phyloP scores from a whole-genome alignment of 108 stramenopile species.

The Chaetoceros muelleri region DNA sequence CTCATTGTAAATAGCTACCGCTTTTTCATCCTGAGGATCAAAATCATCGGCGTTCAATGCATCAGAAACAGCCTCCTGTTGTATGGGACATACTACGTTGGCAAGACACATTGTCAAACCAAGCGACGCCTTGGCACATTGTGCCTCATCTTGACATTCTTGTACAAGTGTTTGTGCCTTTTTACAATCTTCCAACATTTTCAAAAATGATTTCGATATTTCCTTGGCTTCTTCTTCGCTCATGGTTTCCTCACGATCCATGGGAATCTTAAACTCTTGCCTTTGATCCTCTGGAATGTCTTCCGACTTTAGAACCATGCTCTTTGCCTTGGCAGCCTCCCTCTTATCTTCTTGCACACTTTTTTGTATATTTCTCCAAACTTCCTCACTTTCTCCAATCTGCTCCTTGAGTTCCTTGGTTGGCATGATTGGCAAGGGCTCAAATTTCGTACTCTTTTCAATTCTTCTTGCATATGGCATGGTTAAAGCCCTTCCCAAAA shows the following conservation, averaged over 20 bases:
- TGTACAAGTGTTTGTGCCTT: slow-evolving; percentile 29
- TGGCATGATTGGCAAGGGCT: slow-evolving; percentile 49
- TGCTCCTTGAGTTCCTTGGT: slow-evolving; percentile 48
- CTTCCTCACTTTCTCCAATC: slow-evolving; percentile 51
- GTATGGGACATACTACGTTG: slow-evolving; percentile 69
- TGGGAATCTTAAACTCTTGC: background rate
- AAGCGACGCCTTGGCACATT: slow-evolving; percentile 61
- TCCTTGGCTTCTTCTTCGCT: slow-evolving; percentile 33
- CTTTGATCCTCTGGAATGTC: slow-evolving; percentile 6
- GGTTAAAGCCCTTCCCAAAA: slow-evolving; percentile 51
- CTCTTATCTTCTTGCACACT: slow-evolving; percentile 22
- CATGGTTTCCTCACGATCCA: slow-evolving; percentile 12
- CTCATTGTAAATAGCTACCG: slow-evolving; percentile 22
- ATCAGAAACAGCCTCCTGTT: slow-evolving; percentile 43
- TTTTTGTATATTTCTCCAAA: slow-evolving; percentile 73
- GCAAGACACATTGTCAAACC: slow-evolving; percentile 84
- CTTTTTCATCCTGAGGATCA: slow-evolving; percentile 20
- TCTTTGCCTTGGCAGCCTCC: slow-evolving; percentile 22
- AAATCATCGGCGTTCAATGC: slow-evolving; percentile 16
- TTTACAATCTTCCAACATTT: slow-evolving; percentile 40
- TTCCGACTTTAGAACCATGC: slow-evolving; percentile 1
- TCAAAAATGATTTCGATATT: slow-evolving; percentile 46
- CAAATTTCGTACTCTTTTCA: slow-evolving; percentile 31
- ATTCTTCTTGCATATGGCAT: slow-evolving; percentile 72
- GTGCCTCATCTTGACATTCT: slow-evolving; percentile 49